Conservation (phyloP, 2,329 filamentous ascomycete species). For the Chalaropsis thielavioides region DNA sequence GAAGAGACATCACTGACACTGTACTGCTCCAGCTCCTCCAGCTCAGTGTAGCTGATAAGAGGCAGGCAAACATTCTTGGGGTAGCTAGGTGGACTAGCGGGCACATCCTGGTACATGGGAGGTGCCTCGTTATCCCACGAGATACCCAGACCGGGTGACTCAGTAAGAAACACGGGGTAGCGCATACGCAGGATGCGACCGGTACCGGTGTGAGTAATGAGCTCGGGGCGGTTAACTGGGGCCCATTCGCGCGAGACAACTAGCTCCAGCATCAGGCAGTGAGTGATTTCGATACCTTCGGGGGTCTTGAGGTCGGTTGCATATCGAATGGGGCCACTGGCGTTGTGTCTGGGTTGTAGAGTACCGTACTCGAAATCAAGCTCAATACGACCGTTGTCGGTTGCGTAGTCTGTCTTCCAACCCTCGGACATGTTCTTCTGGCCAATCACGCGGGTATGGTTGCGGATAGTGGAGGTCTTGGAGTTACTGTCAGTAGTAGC, state of each 20-base stretch:
- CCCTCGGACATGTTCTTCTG: slow-evolving; percentile 69
- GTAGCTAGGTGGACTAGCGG: slow-evolving; percentile 67
- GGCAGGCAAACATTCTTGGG: slow-evolving; percentile 19
- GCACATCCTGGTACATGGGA: slow-evolving; percentile 86
- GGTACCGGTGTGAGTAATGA: slow-evolving; percentile 74
- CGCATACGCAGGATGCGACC: slow-evolving; percentile 87
- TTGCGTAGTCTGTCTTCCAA: slow-evolving; percentile 63
- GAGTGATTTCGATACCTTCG: slow-evolving; percentile 63
- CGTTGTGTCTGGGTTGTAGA: slow-evolving; percentile 16
- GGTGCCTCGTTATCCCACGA: slow-evolving; percentile 95
- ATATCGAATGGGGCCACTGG: slow-evolving; percentile 33
- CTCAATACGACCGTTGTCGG: slow-evolving; percentile 47
- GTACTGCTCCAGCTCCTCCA: slow-evolving; percentile 11
- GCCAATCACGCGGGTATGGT: slow-evolving; percentile 63
- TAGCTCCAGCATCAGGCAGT: slow-evolving; percentile 81
- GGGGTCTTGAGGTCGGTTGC: slow-evolving; percentile 64
- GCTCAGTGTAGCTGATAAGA: slow-evolving; percentile 14
- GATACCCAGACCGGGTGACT: slow-evolving; percentile 74
- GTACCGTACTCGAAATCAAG: slow-evolving; percentile 58
- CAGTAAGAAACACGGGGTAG: slow-evolving; percentile 69
- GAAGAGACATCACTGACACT: background rate
- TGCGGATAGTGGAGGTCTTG: slow-evolving; percentile 54
- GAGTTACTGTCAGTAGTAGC: slow-evolving; percentile 26
- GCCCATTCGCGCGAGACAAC: slow-evolving; percentile 86
- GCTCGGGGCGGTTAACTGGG: slow-evolving; percentile 49